Percentiles rank a stretch among this genome's conserved stretches.
phyloP scores from a whole-genome alignment of 306 rosid genomes.

The Sicyos edulis region DNA sequence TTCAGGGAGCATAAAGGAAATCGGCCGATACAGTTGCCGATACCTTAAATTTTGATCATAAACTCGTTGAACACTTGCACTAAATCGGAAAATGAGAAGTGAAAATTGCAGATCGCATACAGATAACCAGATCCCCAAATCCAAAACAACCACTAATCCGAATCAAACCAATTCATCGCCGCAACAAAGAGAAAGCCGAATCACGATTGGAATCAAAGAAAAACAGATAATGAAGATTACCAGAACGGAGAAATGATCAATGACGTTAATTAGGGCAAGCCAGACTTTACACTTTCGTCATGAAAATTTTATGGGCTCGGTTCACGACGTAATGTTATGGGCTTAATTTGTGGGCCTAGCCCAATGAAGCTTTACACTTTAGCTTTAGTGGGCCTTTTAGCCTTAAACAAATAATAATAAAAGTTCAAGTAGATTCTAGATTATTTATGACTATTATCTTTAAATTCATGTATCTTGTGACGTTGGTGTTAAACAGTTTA shows the following conservation, averaged over 20 bases:
- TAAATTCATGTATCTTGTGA: too few relatives aligned
- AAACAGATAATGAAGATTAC: background rate
- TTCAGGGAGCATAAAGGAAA: too few relatives aligned
- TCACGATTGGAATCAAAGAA: background rate
- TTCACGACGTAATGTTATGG: background rate
- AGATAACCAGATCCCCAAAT: slow-evolving; percentile 9
- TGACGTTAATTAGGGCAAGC: background rate
- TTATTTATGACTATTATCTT: too few relatives aligned
- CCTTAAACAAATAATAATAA: too few relatives aligned
- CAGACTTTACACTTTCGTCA: background rate
- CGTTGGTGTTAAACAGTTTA: too few relatives aligned
- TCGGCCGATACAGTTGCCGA: too few relatives aligned
- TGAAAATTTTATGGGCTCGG: too few relatives aligned
- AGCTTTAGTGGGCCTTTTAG: background rate
- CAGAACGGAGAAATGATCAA: background rate
- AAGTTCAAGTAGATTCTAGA: too few relatives aligned
- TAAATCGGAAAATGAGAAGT: too few relatives aligned
- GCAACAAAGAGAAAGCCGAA: background rate
- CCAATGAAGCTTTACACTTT: background rate
- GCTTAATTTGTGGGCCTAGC: background rate
- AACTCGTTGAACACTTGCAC: background rate
- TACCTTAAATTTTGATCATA: too few relatives aligned
- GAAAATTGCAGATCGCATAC: background rate
- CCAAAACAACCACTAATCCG: background rate
- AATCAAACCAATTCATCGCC: background rate